Evolutionary conservation across 129 eudicot species (phyloP).

Genomic region (Kitagawia praeruptora): DNA sequence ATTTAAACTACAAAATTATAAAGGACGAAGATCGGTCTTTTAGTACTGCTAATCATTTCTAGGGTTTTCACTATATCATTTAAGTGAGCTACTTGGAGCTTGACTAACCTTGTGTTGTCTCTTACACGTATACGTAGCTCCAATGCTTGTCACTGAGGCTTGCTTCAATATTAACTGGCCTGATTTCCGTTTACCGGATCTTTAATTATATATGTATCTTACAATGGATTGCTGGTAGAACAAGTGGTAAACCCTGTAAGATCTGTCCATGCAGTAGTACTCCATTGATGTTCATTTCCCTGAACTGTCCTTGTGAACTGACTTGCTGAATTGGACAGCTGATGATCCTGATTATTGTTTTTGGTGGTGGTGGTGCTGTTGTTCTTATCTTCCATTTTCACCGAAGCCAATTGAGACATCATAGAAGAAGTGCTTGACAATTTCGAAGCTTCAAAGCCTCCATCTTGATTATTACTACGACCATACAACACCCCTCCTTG

Average conservation of each 20-base stretch:
- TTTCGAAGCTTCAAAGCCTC: constrained; percentile 20
- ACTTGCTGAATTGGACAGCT: constrained; percentile 17
- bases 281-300: constrained; percentile 40
- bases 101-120: not conserved
- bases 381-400: constrained; percentile 43
- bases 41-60: not conserved
- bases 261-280: constrained; percentile 44
- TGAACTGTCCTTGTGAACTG: constrained; percentile 29
- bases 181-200: not conserved
- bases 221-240: constrained; percentile 41
- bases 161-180: not conserved
- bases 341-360: constrained; percentile 17
- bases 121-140: not conserved
- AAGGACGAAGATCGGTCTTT: not conserved
- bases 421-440: constrained; percentile 18
- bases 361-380: not conserved
- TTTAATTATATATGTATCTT: not conserved
- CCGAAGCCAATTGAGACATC: constrained; percentile 39
- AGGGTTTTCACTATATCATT: not conserved
- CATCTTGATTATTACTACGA: constrained; percentile 21
- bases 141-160: not conserved
- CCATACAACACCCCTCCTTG: constrained; percentile 16
- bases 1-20: not conserved
- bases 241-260: constrained; percentile 57
- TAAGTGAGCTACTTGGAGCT: not conserved